Percentiles rank a stretch among this genome's conserved stretches.
Conservation (phyloP, 805 yeast genomes). For the Starmerella davenportii region DNA sequence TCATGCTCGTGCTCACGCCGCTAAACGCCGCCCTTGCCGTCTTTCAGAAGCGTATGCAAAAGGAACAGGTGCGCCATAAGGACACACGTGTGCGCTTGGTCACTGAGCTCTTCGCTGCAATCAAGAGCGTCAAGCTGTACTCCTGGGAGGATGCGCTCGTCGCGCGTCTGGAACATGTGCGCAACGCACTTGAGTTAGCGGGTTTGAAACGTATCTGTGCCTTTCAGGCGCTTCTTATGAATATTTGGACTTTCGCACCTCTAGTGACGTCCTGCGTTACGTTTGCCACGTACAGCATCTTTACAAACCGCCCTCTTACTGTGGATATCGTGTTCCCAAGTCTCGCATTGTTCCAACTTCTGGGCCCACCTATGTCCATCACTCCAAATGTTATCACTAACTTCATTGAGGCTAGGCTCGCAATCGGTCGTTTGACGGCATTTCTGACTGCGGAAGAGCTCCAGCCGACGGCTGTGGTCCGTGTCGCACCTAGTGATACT, state of each 20-base stretch:
- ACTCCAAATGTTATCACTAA: slow-evolving; percentile 6
- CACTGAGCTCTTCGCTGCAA: slow-evolving; percentile 74
- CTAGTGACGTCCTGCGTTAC: slow-evolving; percentile 70
- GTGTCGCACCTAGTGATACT: background rate
- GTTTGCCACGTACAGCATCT: slow-evolving; percentile 55
- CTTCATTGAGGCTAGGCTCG: slow-evolving; percentile 5
- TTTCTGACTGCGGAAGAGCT: slow-evolving; percentile 8
- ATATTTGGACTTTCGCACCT: slow-evolving; percentile 69
- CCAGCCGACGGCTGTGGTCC: background rate
- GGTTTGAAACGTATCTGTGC: slow-evolving; percentile 34
- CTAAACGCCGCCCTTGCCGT: slow-evolving; percentile 32
- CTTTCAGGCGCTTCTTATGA: slow-evolving; percentile 60
- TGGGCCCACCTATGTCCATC: slow-evolving; percentile 20
- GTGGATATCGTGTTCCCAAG: slow-evolving; percentile 70
- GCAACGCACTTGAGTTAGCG: slow-evolving; percentile 40
- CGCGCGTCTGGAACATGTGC: slow-evolving; percentile 30
- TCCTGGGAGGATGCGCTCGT: slow-evolving; percentile 75
- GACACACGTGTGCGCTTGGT: slow-evolving; percentile 62
- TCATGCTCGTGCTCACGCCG: slow-evolving; percentile 61
- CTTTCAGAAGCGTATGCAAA: slow-evolving; percentile 38
- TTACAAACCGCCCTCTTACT: slow-evolving; percentile 46
- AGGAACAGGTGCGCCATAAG: slow-evolving; percentile 71
- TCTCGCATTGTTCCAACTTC: slow-evolving; percentile 40
- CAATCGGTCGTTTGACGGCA: slow-evolving; percentile 10
- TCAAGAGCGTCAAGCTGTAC: slow-evolving; percentile 68